Evolutionary conservation across 768 basidiomycete species (phyloP), one percentile per base, ranked within the genome.

Genomic region (Saitozyma podzolica): DNA sequence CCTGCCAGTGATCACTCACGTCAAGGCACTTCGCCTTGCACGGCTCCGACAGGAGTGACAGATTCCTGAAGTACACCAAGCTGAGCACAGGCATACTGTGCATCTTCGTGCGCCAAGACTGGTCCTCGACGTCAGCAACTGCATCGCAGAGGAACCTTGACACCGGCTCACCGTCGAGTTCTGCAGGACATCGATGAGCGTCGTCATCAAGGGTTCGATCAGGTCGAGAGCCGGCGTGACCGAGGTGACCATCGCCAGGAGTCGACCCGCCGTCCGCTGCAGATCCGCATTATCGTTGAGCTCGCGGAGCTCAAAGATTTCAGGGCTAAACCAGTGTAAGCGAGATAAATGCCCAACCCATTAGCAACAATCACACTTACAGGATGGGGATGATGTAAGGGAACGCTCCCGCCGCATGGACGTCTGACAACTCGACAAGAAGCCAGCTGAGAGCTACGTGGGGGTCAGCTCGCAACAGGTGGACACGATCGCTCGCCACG

Each of bases 41-140:
- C 17, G 83, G 80, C 53, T 87, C 84, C 43, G 90, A 86, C 53
- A 94, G 85, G 58, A 87, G 85, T 62, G 92, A 80, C 59, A 94
- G 84, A 75, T 94, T 92, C 52, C 92, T 86, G 79, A 92, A 94
- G 83, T 92, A 94, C 80, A 94, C 91, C 42, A 92, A 87, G 40
- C 91, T 88, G 64, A 96, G 80, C 39, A 89, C 87, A n/a, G 92
- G 92, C 61, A 95, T 81, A 19, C 89, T 88, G 79, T 92, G 89
- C 42, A 92, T 83, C 5, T 91, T 87, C 71, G 93, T 91, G 58
- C 90, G 85, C 92, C 92, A 96, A 8, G 90, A 92, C 91, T 92
- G 64, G 14, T 29, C 42, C 17, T 61, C 66, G 48, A 54, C 62
- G 54, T 40, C 43, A 40, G n/a, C 11, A 2, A 29, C 29, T 29